A percentile compares a stretch with the other conserved stretches of the same genome.
These are phyloP conservation scores for Botrytis fragariae DNA, from an alignment of 2,329 filamentous ascomycete species.

Conservation along the genomic window DNA sequence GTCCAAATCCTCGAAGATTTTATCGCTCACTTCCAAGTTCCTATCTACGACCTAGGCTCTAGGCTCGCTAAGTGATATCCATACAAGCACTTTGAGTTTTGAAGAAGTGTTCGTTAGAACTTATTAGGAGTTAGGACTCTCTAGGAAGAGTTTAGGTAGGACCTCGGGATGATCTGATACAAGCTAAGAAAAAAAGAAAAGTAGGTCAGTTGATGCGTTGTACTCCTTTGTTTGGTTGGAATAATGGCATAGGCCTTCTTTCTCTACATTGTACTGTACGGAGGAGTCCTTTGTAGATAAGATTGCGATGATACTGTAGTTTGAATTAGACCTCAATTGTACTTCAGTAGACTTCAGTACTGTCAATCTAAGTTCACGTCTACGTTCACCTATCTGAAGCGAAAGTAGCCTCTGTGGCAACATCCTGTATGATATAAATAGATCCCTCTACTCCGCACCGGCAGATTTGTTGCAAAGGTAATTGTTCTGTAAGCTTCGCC, in stretches of 20 bases:
- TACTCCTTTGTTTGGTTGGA: constrained; percentile 6
- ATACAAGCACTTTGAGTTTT: constrained; percentile 7
- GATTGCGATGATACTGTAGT: neutral
- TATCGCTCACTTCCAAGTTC: neutral
- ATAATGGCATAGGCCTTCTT: neutral
- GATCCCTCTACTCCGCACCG: neutral
- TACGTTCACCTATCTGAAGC: neutral
- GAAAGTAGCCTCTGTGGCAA: neutral
- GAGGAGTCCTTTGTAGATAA: neutral
- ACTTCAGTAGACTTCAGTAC: neutral
- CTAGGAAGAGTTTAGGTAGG: neutral
- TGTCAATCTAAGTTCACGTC: neutral
- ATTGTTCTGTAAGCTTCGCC: neutral
- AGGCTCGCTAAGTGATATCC: neutral
- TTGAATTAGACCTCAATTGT: neutral
- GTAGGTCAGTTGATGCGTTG: constrained; percentile 12
- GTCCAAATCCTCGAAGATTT: neutral
- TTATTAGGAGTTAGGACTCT: neutral
- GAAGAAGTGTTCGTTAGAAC: neutral
- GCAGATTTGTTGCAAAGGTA: neutral
- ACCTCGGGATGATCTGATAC: constrained; percentile 19
- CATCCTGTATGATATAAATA: neutral
- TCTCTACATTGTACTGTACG: neutral
- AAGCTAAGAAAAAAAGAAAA: constrained; percentile 20
- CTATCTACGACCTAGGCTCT: neutral